These are phyloP conservation scores for Fusarium austroafricanum DNA, from an alignment of 2,329 filamentous ascomycete species.

Conservation along the genomic window DNA sequence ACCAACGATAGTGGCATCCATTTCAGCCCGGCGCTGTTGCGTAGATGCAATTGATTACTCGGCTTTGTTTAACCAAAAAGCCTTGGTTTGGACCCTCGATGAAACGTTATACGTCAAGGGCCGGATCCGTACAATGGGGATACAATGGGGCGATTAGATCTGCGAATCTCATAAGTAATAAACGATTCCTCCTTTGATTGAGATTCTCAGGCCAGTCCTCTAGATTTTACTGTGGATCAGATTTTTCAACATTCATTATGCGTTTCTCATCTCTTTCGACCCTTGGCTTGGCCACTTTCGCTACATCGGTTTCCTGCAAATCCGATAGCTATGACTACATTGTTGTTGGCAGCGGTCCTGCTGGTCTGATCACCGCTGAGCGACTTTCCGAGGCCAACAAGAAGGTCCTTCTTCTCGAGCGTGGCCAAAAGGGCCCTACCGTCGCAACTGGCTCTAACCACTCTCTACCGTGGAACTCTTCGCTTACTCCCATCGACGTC, in stretches of 20 bases:
- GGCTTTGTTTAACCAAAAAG: background rate
- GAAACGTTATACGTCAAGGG: background rate
- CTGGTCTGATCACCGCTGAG: conserved; percentile 44
- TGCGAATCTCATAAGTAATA: background rate
- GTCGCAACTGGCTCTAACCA: conserved; percentile 71
- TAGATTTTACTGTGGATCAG: background rate
- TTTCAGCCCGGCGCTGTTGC: background rate
- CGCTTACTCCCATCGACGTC: conserved; percentile 76
- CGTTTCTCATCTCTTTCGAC: conserved; percentile 9
- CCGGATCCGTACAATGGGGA: background rate
- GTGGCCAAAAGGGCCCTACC: conserved; percentile 66
- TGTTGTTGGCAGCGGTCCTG: conserved; percentile 41
- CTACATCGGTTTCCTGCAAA: background rate
- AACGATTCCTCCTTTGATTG: too few relatives aligned
- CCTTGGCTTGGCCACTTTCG: background rate
- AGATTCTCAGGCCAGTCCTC: background rate
- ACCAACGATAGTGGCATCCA: background rate
- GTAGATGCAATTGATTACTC: background rate
- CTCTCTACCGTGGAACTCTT: conserved; percentile 69
- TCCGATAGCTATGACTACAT: conserved; percentile 41
- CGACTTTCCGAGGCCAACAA: conserved; percentile 71
- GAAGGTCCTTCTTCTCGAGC: conserved; percentile 71
- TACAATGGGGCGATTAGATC: background rate
- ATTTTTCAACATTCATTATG: background rate
- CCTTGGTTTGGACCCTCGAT: background rate